Percentiles rank a stretch among this genome's conserved stretches.
Evolutionary conservation across 495 filamentous ascomycete species (phyloP).

Genomic region (Trichoderma gamsii): DNA sequence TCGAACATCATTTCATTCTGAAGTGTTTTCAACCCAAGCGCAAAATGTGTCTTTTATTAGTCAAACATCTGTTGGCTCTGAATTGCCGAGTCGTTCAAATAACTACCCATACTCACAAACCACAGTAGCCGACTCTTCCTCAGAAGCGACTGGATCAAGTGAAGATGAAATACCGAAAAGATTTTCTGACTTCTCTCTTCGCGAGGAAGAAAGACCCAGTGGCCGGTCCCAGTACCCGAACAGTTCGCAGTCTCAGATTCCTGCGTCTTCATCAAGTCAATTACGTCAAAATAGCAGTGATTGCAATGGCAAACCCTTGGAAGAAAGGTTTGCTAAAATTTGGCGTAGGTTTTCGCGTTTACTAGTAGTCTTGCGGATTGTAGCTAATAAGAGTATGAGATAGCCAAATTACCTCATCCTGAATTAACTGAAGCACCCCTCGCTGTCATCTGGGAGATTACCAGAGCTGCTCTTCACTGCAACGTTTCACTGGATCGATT

Average conservation of each 20-base stretch:
- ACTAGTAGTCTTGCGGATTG: neutral
- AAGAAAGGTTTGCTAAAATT: constrained; percentile 23
- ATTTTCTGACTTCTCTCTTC: neutral
- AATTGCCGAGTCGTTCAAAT: neutral
- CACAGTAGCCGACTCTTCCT: neutral
- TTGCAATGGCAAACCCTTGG: neutral
- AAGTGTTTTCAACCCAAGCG: neutral
- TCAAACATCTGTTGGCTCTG: neutral
- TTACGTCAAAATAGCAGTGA: neutral
- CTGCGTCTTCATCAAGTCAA: neutral
- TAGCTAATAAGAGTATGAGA: neutral
- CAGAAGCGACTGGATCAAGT: neutral
- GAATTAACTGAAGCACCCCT: constrained; percentile 35
- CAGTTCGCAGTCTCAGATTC: neutral
- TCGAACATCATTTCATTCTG: neutral
- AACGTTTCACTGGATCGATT: constrained; percentile 29
- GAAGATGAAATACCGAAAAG: neutral
- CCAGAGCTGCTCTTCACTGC: constrained; percentile 39
- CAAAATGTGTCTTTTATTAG: neutral
- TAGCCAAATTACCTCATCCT: constrained; percentile 31
- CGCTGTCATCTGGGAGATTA: constrained; percentile 41
- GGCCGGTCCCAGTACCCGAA: neutral
- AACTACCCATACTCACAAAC: neutral
- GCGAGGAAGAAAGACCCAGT: too few relatives aligned
- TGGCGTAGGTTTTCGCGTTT: constrained; percentile 26